Percentiles rank a stretch among this genome's conserved stretches.
Conservation (phyloP, 805 yeast species). For the Nakazawaea wyomingensis region DNA sequence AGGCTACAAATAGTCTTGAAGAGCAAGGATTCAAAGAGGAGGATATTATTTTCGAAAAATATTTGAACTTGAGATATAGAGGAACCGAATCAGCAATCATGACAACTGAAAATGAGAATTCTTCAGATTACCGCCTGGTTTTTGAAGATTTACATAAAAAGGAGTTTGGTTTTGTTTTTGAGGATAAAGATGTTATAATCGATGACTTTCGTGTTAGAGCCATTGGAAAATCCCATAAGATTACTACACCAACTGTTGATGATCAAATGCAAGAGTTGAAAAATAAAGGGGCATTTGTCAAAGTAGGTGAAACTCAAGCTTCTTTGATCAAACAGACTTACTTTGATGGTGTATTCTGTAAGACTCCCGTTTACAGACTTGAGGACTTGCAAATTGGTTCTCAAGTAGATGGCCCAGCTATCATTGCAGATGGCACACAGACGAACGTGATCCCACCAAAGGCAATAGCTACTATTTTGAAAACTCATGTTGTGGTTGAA, state of each 20-base stretch:
- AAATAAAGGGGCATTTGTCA: conserved; percentile 16
- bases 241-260: conserved; percentile 40
- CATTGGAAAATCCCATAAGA: conserved; percentile 51
- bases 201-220: conserved; percentile 75
- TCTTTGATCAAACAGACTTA: conserved; percentile 41
- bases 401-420: conserved; percentile 62
- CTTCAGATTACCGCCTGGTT: conserved; percentile 31
- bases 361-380: conserved; percentile 52
- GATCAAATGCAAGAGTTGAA: conserved; percentile 42
- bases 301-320: conserved; percentile 23
- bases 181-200: conserved; percentile 52
- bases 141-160: conserved; percentile 46
- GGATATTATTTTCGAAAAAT: conserved; percentile 52
- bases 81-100: conserved; percentile 89
- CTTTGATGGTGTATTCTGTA: conserved; percentile 46
- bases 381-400: conserved; percentile 51
- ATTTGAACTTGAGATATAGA: conserved; percentile 71
- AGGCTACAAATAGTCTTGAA: conserved; percentile 35
- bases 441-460: conserved; percentile 69
- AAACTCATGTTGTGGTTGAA: conserved; percentile 56
- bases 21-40: conserved; percentile 49
- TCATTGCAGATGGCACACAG: conserved; percentile 76
- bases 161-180: conserved; percentile 70
- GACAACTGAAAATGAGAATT: conserved; percentile 34
- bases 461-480: conserved; percentile 48